Evolutionary conservation across 2,329 filamentous ascomycete genomes (phyloP), one percentile per base, ranked within the genome.

Genomic region (Trichoderma koningiopsis): DNA sequence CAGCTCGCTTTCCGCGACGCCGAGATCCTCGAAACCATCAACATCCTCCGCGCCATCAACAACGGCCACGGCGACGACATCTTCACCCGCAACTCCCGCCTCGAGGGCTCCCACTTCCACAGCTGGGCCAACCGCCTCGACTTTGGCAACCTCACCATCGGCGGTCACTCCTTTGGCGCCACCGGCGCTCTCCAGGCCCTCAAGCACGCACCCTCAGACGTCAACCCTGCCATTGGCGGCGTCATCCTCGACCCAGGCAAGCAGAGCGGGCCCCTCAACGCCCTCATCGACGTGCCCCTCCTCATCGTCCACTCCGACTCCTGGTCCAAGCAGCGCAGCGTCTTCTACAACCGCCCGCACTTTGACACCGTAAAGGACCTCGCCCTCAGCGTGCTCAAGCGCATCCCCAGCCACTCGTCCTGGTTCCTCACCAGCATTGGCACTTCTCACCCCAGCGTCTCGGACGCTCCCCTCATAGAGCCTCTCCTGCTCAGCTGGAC

Each of bases 191-290:
- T 91, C 24, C 87, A 89, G 70, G 84, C 86, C 3, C 80, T 91
- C n/a, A 85, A 85, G 63, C 81, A 79, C 43, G 84, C 74, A 29
- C 72, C 75, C 49, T 71, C 71, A 5, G 81, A 8, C 81, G 71
- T 58, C 68, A 81, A 70, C 73, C 75, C 68, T 0, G 84, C 89
- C 71, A 81, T 83, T 0, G 88, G 85, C 3, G 89, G 83, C 24
- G 85, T 92, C 70, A 83, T 88, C 61, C 82, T 92, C 35, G 89
- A 92, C 75, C 89, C 89, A 0, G 89, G 89, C 64, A 92, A 92
- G 76, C 79, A 81, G 2, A 88, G 85, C 71, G 89, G 89, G 0
- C 86, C 82, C 0, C 80, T 91, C 13, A 91, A 91, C 77, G 76
- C 81, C 69, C 82, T 89, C 52, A 82, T 91, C 71, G 74, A 81